Percentiles rank a stretch among this genome's conserved stretches.
These are phyloP conservation scores for Litchi chinensis DNA, from an alignment of 345 rosid species.

Conservation along the genomic window DNA sequence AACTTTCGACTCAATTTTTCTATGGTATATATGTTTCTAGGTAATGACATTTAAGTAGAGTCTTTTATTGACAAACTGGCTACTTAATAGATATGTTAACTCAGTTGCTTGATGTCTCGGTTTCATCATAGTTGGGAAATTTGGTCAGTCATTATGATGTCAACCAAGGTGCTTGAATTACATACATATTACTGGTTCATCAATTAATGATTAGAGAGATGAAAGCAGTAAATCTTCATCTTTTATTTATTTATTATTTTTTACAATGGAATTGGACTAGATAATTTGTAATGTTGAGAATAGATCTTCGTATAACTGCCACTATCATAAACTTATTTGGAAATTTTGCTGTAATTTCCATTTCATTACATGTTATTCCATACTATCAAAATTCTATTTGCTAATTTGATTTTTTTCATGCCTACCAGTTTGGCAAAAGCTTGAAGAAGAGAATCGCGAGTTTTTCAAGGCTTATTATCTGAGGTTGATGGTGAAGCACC, in stretches of 20 bases:
- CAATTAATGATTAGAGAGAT: not conserved
- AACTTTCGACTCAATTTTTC: not conserved
- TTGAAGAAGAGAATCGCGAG: slow-evolving; percentile 93
- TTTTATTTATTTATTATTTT: not conserved
- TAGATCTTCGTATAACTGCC: not conserved
- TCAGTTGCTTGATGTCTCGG: not conserved
- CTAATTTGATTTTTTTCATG: slow-evolving; percentile 11
- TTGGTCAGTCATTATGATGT: not conserved
- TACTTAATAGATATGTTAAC: not conserved
- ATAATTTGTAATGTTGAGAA: not conserved
- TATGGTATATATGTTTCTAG: not conserved
- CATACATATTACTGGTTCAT: not conserved
- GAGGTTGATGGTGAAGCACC: slow-evolving; percentile 88
- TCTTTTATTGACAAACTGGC: not conserved
- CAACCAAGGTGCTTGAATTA: not conserved
- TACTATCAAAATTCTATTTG: not conserved
- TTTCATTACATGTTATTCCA: not conserved
- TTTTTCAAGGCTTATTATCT: slow-evolving; percentile 92
- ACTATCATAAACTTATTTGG: not conserved
- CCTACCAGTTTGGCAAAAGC: slow-evolving; percentile 96
- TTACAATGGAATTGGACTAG: not conserved
- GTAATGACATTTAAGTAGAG: not conserved
- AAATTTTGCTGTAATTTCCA: not conserved
- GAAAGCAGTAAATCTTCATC: not conserved
- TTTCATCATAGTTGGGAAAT: not conserved